Conservation (phyloP, 2,329 filamentous ascomycete species). For the Cladorrhinum sp. region DNA sequence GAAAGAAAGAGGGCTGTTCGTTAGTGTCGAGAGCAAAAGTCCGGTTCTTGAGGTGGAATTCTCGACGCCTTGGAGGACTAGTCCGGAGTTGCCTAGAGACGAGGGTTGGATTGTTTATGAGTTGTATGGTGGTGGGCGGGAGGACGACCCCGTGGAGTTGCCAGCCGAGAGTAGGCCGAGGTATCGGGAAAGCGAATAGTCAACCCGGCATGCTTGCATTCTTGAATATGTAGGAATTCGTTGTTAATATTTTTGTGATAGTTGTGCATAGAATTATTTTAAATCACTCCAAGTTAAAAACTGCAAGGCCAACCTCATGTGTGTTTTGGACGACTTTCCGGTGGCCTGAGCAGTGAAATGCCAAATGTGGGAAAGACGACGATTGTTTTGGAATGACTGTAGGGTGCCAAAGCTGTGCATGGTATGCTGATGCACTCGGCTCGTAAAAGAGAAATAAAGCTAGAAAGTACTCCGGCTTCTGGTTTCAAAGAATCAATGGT, state of each 20-base stretch:
- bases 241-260: not conserved
- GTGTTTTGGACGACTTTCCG: no score
- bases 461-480: not conserved
- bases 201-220: no score
- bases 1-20: not conserved
- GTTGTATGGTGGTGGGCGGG: not conserved
- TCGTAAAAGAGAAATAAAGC: not conserved
- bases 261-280: not conserved
- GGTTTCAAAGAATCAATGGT: not conserved
- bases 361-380: no score
- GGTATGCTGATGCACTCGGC: not conserved
- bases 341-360: no score
- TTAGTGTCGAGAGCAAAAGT: not conserved
- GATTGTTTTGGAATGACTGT: no score
- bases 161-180: not conserved
- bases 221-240: not conserved
- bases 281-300: not conserved
- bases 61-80: not conserved
- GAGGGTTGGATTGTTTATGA: slow-evolving; percentile 2
- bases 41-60: not conserved
- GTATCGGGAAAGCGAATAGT: not conserved
- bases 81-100: slow-evolving; percentile 1
- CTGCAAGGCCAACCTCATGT: no score
- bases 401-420: not conserved
- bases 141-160: slow-evolving; percentile 11